Conservation (phyloP, 805 yeast species). For the Wickerhamiella azyma region DNA sequence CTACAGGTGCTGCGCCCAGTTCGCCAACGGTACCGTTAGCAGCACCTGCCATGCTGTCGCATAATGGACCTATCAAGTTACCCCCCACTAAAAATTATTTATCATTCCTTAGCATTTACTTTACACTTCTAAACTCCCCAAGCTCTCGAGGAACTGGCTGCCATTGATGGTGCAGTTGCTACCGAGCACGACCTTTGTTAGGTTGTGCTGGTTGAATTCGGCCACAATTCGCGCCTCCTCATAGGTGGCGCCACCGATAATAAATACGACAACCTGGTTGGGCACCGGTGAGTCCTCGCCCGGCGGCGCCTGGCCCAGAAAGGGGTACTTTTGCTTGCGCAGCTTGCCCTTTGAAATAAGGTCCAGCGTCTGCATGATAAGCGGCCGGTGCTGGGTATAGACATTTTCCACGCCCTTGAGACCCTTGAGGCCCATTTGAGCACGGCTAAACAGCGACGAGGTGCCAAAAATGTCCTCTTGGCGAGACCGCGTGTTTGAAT, state of each 20-base stretch:
- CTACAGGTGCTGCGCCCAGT: constrained; percentile 5
- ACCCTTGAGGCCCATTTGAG: constrained; percentile 32
- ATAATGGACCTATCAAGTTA: background rate
- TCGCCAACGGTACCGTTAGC: background rate
- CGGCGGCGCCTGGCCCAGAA: constrained; percentile 24
- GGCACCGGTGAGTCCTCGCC: constrained; percentile 23
- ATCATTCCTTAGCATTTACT: background rate
- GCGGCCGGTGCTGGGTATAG: constrained; percentile 84
- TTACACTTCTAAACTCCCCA: background rate
- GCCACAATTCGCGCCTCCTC: constrained; percentile 75
- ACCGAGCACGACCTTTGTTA: constrained; percentile 63
- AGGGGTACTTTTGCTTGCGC: constrained; percentile 30
- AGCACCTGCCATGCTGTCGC: constrained; percentile 2
- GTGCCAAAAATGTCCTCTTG: constrained; percentile 30
- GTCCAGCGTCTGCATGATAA: constrained; percentile 38
- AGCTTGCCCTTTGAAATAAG: constrained; percentile 32
- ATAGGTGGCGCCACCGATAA: constrained; percentile 79
- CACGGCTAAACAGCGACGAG: constrained; percentile 29
- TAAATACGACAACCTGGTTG: constrained; percentile 28
- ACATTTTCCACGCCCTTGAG: constrained; percentile 37
- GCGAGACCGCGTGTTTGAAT: constrained; percentile 34
- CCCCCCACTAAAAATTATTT: background rate
- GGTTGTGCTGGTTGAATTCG: constrained; percentile 42
- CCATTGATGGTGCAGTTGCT: constrained; percentile 45
- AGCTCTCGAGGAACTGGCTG: constrained; percentile 25